Evolutionary conservation across 768 basidiomycete genomes (phyloP), one percentile per base, ranked within the genome.

Genomic region (Termitomyces sp.): DNA sequence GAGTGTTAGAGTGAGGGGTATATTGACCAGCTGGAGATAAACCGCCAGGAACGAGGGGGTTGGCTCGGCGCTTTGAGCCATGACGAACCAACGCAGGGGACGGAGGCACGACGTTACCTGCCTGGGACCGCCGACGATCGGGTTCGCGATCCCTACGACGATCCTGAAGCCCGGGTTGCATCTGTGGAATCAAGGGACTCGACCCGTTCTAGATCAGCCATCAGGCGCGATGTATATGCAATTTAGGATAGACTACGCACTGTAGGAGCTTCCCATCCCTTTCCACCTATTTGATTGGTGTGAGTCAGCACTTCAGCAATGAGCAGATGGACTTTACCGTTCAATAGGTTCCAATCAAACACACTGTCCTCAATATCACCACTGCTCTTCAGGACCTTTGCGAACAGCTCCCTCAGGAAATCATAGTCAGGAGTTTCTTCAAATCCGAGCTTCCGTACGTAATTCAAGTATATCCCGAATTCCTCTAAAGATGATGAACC

Each of bases 361-460:
- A 94, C 80, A 20, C 89, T 89, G 74, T 98, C 97, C 62, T 99
- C 97, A 26, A 86, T 71, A 65, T 98, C 97, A 58, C 86, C 87
- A 63, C 86, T 89, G 69, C 85, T 92, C 79, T 94, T 94, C 74
- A 98, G 78, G 50, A 97, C 88, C 71, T 98, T 98, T 56, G 87
- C 80, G 71, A 98, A 98, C 54, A 99, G 77, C 65, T 98, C 97
- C 59, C 95, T 83, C 66, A 99, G 72, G 75, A 99, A 99, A 68
- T 98, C 95, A 70, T 99, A 99, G 74, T 99, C 97, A 43, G 97
- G 97, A 22, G 94, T 92, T 75, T 99, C 97, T 70, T 98, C 97
- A 71, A 99, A 99, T 14, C 96, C 97, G 62, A 99, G 86, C 71
- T 98, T 99, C 61, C 97, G 88, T 60, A 98, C 97, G 73, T 99